phyloP scores from a whole-genome alignment of 805 yeast genomes.

The Ogataea pini region DNA sequence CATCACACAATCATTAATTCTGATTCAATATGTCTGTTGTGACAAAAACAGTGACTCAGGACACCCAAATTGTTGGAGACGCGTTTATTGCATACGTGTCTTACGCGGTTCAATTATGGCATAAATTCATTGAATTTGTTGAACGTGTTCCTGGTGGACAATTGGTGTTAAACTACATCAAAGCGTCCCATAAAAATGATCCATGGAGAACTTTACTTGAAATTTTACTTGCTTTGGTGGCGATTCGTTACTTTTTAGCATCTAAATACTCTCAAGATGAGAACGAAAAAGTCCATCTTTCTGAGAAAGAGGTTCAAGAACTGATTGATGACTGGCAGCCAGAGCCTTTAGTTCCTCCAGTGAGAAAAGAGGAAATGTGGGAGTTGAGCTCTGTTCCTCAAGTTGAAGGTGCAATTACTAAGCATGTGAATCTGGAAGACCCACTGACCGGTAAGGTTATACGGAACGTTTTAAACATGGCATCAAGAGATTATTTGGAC shows the following conservation, averaged over 20 bases:
- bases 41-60: conserved; percentile 16
- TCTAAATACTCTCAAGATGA: conserved; percentile 76
- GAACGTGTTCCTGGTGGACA: conserved; percentile 54
- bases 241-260: conserved; percentile 77
- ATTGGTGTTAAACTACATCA: conserved; percentile 66
- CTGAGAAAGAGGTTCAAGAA: conserved; percentile 70
- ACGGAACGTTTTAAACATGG: conserved; percentile 57
- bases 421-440: conserved; percentile 35
- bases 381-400: conserved; percentile 64
- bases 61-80: conserved; percentile 25
- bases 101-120: conserved; percentile 28
- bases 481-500: conserved; percentile 71
- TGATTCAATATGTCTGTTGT: conserved; percentile 21
- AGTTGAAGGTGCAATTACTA: conserved; percentile 54
- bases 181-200: conserved; percentile 87
- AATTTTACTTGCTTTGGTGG: conserved; percentile 72
- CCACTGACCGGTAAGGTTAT: conserved; percentile 27
- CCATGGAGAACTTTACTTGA: conserved; percentile 89
- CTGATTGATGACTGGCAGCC: conserved; percentile 92
- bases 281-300: conserved; percentile 63
- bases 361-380: conserved; percentile 57
- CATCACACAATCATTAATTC: no score
- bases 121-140: conserved; percentile 23
- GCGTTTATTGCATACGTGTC: conserved; percentile 31
- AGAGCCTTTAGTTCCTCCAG: conserved; percentile 67